These are phyloP conservation scores for Raffaelea deltoideospora DNA, from an alignment of 2,329 filamentous ascomycete species.

Conservation along the genomic window DNA sequence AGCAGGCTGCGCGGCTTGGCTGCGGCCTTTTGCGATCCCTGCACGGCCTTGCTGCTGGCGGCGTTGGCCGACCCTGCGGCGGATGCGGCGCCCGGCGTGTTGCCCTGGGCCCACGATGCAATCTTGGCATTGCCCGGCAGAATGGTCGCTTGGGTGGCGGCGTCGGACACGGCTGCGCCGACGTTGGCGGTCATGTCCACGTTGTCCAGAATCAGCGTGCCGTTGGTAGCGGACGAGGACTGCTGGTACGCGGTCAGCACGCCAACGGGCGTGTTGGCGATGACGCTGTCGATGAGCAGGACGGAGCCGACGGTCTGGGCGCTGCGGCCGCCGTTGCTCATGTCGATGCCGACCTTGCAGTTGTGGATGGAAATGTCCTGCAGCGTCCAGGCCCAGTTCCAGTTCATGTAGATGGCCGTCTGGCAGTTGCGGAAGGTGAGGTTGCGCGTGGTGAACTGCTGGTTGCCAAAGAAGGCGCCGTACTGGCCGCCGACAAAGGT, in stretches of 20 bases:
- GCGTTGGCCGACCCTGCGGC: slow-evolving; percentile 17
- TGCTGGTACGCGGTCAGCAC: slow-evolving; percentile 60
- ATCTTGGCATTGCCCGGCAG: slow-evolving; percentile 57
- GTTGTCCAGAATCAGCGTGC: slow-evolving; percentile 75
- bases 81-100: slow-evolving; percentile 34
- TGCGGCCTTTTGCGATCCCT: slow-evolving; percentile 39
- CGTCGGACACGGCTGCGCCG: slow-evolving; percentile 47
- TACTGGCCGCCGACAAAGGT: slow-evolving; percentile 70
- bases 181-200: slow-evolving; percentile 64
- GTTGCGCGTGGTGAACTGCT: slow-evolving; percentile 79
- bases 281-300: slow-evolving; percentile 64
- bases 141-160: slow-evolving; percentile 40
- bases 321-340: slow-evolving; percentile 45
- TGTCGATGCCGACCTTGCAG: slow-evolving; percentile 63
- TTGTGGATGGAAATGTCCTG: slow-evolving; percentile 62
- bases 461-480: slow-evolving; percentile 68
- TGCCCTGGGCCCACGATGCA: slow-evolving; percentile 64
- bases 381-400: slow-evolving; percentile 81
- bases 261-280: slow-evolving; percentile 61
- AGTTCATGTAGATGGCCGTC: slow-evolving; percentile 78
- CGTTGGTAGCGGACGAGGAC: slow-evolving; percentile 47
- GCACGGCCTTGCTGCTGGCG: slow-evolving; percentile 38
- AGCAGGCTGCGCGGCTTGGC: slow-evolving; percentile 55
- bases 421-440: slow-evolving; percentile 68
- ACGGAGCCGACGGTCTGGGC: slow-evolving; percentile 71